Base-by-base conservation (phyloP, 257 asterid species). In the Fraxinus cuspidata region DNA sequence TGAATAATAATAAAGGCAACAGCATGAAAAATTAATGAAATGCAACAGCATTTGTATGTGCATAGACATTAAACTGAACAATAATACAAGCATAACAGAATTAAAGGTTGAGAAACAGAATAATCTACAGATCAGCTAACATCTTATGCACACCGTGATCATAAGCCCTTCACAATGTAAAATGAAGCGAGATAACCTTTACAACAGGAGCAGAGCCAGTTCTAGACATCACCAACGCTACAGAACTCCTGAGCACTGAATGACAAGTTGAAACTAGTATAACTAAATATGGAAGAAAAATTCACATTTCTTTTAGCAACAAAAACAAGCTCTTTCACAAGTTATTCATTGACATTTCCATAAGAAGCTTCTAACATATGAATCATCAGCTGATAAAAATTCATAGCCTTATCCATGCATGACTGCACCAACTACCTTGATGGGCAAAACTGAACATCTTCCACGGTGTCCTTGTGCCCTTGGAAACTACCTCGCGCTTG, bases 401-500 rank as follows among this genome's bases (percentile, higher is more conserved):
- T 37, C 42, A 37, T 37, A 37, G 42, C 42, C 42, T 1, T 37
- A 37, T 37, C 42, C 42, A 37, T 7, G 10, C 40, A 73, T 73
- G 78, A 84, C 32, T 66, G 68, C 38, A 65, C 27, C 44, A 53
- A 65, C 74, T 79, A 94, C 98, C 98, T 90, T 77, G 97, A 88
- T 75, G 98, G 97, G 72, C 96, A 92, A 84, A 94, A 94, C 11
- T 37, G 42, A 37, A 37, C 42, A 37, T 37, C 42, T 37, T 37
- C 42, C 42, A 37, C 42, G 2, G 97, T 94, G 86, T 89, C 92
- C 10, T 82, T 85, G 15, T 94, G 98, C 79, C 98, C 98, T 71
- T 81, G 82, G 83, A 92, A 94, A 67, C 85, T 44, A 27, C 94
- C 96, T 38, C 98, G 91, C 70, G 98, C 91, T 78, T 86, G 87